Evolutionary conservation across 2,329 filamentous ascomycete species (phyloP).

Genomic region (Paradendryphiella salina): DNA sequence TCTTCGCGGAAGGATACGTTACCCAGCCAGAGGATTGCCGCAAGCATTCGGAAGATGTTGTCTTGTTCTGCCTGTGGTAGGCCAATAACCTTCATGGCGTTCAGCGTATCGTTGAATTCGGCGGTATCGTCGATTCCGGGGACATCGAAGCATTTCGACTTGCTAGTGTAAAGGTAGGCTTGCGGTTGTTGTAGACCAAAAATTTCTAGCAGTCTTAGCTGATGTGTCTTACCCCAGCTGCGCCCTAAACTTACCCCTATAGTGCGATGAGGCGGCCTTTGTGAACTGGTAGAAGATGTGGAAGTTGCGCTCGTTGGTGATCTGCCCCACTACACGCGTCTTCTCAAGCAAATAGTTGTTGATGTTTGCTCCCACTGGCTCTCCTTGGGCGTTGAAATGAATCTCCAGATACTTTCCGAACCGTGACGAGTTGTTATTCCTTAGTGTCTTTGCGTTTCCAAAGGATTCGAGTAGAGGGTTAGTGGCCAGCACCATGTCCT

Average conservation of each 20-base stretch:
- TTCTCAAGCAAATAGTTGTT: conserved; percentile 98
- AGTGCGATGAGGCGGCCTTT: conserved; percentile 85
- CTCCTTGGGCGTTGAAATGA: conserved; percentile 88
- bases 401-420: conserved; percentile 99
- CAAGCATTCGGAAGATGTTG: conserved; percentile 93
- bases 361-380: conserved; percentile 94
- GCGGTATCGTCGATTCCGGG: conserved; percentile 88
- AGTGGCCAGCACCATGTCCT: conserved; percentile 98
- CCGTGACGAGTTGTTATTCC: conserved; percentile 98
- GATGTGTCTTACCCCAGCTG: not conserved
- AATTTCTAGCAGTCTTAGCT: conserved; percentile 56
- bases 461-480: conserved; percentile 97
- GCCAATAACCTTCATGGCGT: conserved; percentile 95
- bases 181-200: conserved; percentile 91
- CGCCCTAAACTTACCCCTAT: conserved; percentile 59
- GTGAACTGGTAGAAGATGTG: conserved; percentile 99
- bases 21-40: conserved; percentile 89
- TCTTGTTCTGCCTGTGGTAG: conserved; percentile 87
- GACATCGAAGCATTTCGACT: conserved; percentile 92
- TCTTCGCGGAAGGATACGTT: conserved; percentile 92
- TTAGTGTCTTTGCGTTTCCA: conserved; percentile 94
- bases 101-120: conserved; percentile 85
- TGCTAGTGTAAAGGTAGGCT: conserved; percentile 90
- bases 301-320: conserved; percentile 93
- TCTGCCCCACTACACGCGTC: conserved; percentile 91